These are phyloP conservation scores for Fusarium sulawesiense DNA, from an alignment of 2,329 filamentous ascomycete species.

Conservation along the genomic window DNA sequence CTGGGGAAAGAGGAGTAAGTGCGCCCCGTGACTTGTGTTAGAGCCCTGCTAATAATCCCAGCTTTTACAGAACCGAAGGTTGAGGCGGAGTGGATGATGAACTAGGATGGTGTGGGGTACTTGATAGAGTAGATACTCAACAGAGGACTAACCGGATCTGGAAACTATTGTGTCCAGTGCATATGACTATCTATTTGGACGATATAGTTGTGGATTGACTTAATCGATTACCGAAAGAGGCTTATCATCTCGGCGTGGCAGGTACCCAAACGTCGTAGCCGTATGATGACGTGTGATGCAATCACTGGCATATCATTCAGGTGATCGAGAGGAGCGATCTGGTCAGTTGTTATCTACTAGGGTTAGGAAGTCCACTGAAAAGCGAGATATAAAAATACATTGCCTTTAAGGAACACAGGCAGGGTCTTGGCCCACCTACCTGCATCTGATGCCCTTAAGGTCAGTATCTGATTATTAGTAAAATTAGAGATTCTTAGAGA, in stretches of 20 bases:
- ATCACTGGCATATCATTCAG: no score
- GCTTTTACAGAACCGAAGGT: background rate
- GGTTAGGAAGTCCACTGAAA: no score
- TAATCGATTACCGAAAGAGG: fast-evolving
- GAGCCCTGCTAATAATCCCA: background rate
- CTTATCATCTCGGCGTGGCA: fast-evolving
- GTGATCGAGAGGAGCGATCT: no score
- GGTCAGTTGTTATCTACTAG: no score
- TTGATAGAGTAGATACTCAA: background rate
- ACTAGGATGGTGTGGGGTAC: background rate
- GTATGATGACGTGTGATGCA: no score
- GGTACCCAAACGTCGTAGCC: fast-evolving
- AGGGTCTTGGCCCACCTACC: no score
- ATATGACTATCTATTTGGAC: background rate
- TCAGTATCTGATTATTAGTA: no score
- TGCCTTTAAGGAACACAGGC: no score
- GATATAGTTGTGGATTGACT: fast-evolving
- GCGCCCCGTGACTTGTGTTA: background rate
- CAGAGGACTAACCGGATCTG: background rate
- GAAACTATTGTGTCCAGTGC: background rate
- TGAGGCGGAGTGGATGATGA: background rate
- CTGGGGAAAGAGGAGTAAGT: background rate
- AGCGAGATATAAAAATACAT: no score
- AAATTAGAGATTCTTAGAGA: no score
- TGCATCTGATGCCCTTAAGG: no score